Conservation (phyloP, 164 flowering plant species). For the Aristolochia californica region DNA sequence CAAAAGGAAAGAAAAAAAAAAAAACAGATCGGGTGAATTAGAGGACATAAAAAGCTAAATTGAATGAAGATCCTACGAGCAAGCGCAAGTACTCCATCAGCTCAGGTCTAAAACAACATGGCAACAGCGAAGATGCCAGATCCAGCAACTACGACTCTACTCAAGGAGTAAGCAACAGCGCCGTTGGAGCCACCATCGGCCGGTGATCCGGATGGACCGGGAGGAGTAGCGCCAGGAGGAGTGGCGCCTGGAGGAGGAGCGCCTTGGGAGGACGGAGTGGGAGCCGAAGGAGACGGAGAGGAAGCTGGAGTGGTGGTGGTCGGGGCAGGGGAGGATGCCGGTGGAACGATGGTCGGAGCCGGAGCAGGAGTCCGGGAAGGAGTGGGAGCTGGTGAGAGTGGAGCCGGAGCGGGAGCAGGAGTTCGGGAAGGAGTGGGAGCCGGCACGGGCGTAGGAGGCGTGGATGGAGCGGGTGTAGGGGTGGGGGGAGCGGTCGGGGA, state of each 20-base stretch:
- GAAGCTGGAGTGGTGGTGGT: not conserved
- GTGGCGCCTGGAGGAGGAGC: not conserved
- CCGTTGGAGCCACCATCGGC: not conserved
- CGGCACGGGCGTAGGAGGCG: not conserved
- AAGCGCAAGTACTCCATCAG: not conserved
- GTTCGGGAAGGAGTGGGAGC: too few species aligned
- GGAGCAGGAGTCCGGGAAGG: not conserved
- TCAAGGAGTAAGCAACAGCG: not conserved
- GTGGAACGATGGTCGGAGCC: too few species aligned
- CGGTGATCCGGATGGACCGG: not conserved
- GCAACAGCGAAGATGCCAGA: constrained; percentile 5
- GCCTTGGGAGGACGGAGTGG: not conserved
- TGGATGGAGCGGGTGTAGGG: not conserved
- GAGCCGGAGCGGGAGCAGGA: not conserved
- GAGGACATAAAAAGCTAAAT: not conserved
- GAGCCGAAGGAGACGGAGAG: not conserved
- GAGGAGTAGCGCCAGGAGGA: not conserved
- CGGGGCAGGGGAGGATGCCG: not conserved
- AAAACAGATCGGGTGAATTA: too few species aligned
- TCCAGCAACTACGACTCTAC: not conserved
- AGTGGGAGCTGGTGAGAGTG: not conserved
- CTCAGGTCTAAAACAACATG: not conserved
- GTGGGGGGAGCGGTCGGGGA: not conserved
- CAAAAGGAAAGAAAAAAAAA: too few species aligned
- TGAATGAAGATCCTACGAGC: not conserved